Conservation (phyloP, 805 yeast genomes). For the Ogataea glucozyma region DNA sequence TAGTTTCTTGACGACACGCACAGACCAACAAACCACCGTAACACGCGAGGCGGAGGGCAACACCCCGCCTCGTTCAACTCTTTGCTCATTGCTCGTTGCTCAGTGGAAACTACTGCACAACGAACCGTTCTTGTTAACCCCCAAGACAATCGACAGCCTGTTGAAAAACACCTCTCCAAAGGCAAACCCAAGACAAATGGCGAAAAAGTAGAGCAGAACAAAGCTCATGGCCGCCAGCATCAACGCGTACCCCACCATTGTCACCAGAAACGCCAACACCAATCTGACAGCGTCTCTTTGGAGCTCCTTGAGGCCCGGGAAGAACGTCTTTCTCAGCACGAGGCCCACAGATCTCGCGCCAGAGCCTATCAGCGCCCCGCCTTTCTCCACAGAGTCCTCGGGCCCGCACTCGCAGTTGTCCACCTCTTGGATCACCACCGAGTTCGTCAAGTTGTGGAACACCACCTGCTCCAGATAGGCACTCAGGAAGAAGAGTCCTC, state of each 20-base stretch:
- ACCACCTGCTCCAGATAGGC: slow-evolving; percentile 69
- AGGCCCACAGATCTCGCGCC: slow-evolving; percentile 12
- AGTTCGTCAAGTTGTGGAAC: slow-evolving; percentile 45
- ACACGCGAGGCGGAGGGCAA: no score
- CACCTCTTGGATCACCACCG: slow-evolving; percentile 32
- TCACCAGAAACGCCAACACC: slow-evolving; percentile 56
- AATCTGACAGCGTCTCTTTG: slow-evolving; percentile 58
- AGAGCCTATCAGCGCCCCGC: slow-evolving; percentile 2
- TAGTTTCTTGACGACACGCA: no score
- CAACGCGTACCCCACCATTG: slow-evolving; percentile 66
- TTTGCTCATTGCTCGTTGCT: not conserved
- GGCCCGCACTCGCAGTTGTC: slow-evolving; percentile 39
- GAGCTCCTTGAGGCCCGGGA: slow-evolving; percentile 37
- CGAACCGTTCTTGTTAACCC: slow-evolving; percentile 37
- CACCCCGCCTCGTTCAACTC: no score
- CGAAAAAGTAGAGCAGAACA: slow-evolving; percentile 68
- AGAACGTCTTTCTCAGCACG: slow-evolving; percentile 33
- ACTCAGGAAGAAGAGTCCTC: slow-evolving; percentile 58
- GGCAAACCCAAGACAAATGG: slow-evolving; percentile 67
- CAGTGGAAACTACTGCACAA: slow-evolving; percentile 34
- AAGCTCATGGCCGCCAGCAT: slow-evolving; percentile 82
- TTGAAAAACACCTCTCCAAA: slow-evolving; percentile 71
- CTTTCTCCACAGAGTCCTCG: slow-evolving; percentile 24
- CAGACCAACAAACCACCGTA: no score
- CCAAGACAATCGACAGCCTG: slow-evolving; percentile 47